Base-by-base conservation (phyloP, 805 yeast genomes). In the Saccharomyces eubayanus region DNA sequence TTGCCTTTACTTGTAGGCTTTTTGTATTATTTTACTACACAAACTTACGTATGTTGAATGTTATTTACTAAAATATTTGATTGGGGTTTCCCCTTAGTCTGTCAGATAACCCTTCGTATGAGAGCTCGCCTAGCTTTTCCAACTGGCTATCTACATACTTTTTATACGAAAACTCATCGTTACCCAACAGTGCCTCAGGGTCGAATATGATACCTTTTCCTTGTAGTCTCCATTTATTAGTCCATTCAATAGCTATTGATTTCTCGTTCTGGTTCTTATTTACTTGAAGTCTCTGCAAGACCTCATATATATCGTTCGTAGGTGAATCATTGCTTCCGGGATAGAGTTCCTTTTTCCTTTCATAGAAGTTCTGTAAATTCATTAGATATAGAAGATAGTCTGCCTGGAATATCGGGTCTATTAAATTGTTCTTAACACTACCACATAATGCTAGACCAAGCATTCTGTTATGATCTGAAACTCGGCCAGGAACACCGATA, bases 351-450 rank as follows among this genome's bases (percentile, higher is more conserved):
- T 27, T 16, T 60, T 45, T 24, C 40, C 54, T 31, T 31, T 20
- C 27, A 11, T 56, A 66, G 61, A 21, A 16, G 16, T 59, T 80
- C 57, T 81, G 85, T 16, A 83, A 66, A 64, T 94, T 92, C 70
- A 91, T 71, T 24, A 86, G 71, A 62, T 76, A 94, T 29, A 92
- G 73, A 36, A 92, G 70, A 66, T 86, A 92, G 66, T 92, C 98
- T 0, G 96, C 96, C 52, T 85, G 87, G 31, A 89, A 78, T 3
- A 86, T 82, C 0, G 96, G 96, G 65, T 91, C 97, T 14, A 89
- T 78, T n/a, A 79, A 73, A 14, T 78, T 77, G 5, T 80, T 73
- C 54, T 82, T 82, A 5, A 91, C 85, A 49, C 94, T 84, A 1
- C 96, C 95, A 40, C 86, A 82, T 20, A 90, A 70, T 0, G 87